Base-by-base conservation (phyloP, 163 green algal genomes). In the Scenedesmus sp. region DNA sequence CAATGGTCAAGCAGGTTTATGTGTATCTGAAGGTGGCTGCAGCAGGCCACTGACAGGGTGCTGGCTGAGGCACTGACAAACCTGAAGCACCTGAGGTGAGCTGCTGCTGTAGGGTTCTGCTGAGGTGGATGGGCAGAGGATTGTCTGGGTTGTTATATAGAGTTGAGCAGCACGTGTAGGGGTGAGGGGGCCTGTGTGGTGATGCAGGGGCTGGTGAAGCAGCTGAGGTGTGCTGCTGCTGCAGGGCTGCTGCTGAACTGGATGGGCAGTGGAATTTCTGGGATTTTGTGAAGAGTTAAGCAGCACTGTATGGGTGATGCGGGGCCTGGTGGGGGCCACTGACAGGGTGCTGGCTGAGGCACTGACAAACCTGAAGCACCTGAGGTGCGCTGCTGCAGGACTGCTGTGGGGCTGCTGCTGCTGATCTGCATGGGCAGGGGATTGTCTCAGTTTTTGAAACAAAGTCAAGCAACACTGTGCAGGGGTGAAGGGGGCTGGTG, bases 321-420 rank as follows among this genome's bases (percentile, higher is more conserved):
- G 56, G 20, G 87, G 87, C 9, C 74, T 91, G 73, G 55, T 81
- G 55, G 87, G 87, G 16, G 57, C 59, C 13, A 91, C 87, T 52
- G 87, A 91, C 76, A 86, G 74, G 23, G 76, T 91, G 59, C 59
- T 87, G 76, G 88, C 88, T 20, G 88, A 91, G 77, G 79, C 79
- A 74, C 76, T 91, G 77, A 18, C 62, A 34, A 82, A 20, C 59
- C 34, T 91, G 4, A 81, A 87, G n/a, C 26, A 34, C 56, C 76
- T 91, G 18, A 23, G 85, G 62, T 82, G n/a, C 8, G 79, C 7
- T 64, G 59, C 59, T 15, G 59, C 59, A 64, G 8, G 9, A 64
- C 34, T 46, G 34, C 34, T 46, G 34, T 46, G 34, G 34, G 34
- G 34, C 34, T 46, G 62, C 62, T 73, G 62, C 62, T 15, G 62